A percentile compares a stretch with the other conserved stretches of the same genome.
Conservation (phyloP, 2,329 filamentous ascomycete species). For the Zymoseptoria ardabiliae region DNA sequence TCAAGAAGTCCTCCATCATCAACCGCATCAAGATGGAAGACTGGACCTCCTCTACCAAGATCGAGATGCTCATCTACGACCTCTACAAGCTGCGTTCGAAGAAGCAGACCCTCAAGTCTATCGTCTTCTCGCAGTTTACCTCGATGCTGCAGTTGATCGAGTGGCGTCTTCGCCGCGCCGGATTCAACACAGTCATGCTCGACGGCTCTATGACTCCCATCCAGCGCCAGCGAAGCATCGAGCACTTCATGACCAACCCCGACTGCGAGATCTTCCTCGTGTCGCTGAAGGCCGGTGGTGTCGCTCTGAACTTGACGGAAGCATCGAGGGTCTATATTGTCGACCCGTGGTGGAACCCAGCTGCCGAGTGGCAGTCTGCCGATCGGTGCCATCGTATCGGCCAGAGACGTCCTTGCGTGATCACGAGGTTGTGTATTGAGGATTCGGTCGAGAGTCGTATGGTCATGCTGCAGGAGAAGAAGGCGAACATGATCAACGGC, state of each 20-base stretch:
- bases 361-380: slow-evolving; percentile 97
- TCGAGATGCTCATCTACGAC: slow-evolving; percentile 91
- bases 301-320: slow-evolving; percentile 90
- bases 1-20: slow-evolving; percentile 96
- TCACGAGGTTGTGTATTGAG: slow-evolving; percentile 91
- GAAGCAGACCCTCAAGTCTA: slow-evolving; percentile 90
- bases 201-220: slow-evolving; percentile 95
- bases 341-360: slow-evolving; percentile 99
- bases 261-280: slow-evolving; percentile 95
- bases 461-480: slow-evolving; percentile 95
- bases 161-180: slow-evolving; percentile 92
- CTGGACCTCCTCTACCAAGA: slow-evolving; percentile 97
- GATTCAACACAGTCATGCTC: slow-evolving; percentile 96
- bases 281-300: slow-evolving; percentile 90
- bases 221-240: slow-evolving; percentile 86
- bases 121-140: slow-evolving; percentile 96
- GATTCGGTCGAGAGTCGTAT: slow-evolving; percentile 95
- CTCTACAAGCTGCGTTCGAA: slow-evolving; percentile 85
- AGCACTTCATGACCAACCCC: slow-evolving; percentile 92
- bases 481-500: slow-evolving; percentile 94
- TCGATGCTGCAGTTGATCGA: slow-evolving; percentile 96
- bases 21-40: slow-evolving; percentile 98
- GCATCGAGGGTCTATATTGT: slow-evolving; percentile 93
- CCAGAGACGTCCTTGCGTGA: slow-evolving; percentile 85
- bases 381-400: slow-evolving; percentile 84